phyloP scores from a whole-genome alignment of 2,329 filamentous ascomycete species.

The Botrytis hyacinthi region DNA sequence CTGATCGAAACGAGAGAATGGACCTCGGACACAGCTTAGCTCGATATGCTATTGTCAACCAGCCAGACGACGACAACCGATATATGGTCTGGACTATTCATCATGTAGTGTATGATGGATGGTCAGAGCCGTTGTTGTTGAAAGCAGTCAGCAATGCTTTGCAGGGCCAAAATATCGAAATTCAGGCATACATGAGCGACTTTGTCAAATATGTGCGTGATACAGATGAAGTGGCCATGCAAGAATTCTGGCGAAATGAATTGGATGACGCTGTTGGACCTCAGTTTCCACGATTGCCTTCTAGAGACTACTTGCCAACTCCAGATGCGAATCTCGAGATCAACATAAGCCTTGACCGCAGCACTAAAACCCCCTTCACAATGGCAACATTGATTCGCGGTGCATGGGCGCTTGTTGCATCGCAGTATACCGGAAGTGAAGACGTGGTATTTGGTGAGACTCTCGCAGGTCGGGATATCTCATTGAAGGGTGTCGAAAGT shows the following conservation, averaged over 20 bases:
- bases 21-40: constrained; percentile 33
- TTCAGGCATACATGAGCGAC: constrained; percentile 43
- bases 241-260: constrained; percentile 49
- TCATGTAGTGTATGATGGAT: constrained; percentile 57
- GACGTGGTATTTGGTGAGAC: constrained; percentile 47
- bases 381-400: constrained; percentile 31
- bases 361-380: constrained; percentile 24
- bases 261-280: constrained; percentile 46
- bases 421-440: constrained; percentile 40
- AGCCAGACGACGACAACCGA: constrained; percentile 28
- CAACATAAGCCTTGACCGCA: constrained; percentile 33
- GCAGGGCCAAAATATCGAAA: constrained; percentile 26
- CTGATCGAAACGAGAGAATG: constrained; percentile 30
- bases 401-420: constrained; percentile 45
- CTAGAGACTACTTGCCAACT: constrained; percentile 45
- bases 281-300: constrained; percentile 51
- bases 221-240: constrained; percentile 37
- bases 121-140: constrained; percentile 44
- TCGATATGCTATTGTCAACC: constrained; percentile 29
- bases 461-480: constrained; percentile 44
- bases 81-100: constrained; percentile 55
- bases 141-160: constrained; percentile 32
- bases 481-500: constrained; percentile 43
- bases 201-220: constrained; percentile 50
- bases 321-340: constrained; percentile 47